Percentiles rank a stretch among this genome's conserved stretches.
These are phyloP conservation scores for Nicotiana rustica DNA, from an alignment of 305 asterid genomes.

Conservation along the genomic window DNA sequence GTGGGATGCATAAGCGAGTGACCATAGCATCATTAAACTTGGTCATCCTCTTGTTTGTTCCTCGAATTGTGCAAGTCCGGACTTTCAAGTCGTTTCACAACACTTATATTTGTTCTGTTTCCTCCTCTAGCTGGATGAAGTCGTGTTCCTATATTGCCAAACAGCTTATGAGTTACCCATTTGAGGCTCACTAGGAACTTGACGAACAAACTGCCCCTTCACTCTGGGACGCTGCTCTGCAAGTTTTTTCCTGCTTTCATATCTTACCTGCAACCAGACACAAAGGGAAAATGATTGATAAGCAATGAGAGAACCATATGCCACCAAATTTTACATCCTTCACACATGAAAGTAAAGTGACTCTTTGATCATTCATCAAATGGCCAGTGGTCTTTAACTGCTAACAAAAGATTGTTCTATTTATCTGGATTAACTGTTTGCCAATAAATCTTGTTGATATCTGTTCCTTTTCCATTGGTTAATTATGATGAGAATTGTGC, in stretches of 20 bases:
- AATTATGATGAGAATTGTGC: not conserved
- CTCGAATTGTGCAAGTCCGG: not conserved
- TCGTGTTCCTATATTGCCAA: conserved; percentile 36
- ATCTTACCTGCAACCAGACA: conserved; percentile 68
- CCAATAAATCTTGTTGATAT: not conserved
- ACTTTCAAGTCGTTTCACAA: not conserved
- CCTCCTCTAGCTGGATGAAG: conserved; percentile 17
- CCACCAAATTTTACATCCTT: not conserved
- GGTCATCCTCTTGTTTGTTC: conserved; percentile 7
- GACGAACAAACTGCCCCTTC: conserved; percentile 97
- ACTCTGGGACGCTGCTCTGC: conserved; percentile 95
- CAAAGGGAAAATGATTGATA: not conserved
- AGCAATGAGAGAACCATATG: not conserved
- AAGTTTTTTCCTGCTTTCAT: conserved; percentile 90
- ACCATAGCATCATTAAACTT: not conserved
- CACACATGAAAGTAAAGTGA: not conserved
- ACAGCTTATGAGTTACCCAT: conserved; percentile 53
- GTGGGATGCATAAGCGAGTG: not conserved
- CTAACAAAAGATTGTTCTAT: not conserved
- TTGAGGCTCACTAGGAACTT: conserved; percentile 54
- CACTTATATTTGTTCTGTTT: conserved; percentile 37
- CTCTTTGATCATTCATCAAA: not conserved
- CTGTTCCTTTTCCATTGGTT: conserved; percentile 12
- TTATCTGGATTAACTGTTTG: not conserved
- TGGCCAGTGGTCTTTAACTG: not conserved